phyloP scores from a whole-genome alignment of 2,329 filamentous ascomycete genomes.

The Coniochaeta prunicola region DNA sequence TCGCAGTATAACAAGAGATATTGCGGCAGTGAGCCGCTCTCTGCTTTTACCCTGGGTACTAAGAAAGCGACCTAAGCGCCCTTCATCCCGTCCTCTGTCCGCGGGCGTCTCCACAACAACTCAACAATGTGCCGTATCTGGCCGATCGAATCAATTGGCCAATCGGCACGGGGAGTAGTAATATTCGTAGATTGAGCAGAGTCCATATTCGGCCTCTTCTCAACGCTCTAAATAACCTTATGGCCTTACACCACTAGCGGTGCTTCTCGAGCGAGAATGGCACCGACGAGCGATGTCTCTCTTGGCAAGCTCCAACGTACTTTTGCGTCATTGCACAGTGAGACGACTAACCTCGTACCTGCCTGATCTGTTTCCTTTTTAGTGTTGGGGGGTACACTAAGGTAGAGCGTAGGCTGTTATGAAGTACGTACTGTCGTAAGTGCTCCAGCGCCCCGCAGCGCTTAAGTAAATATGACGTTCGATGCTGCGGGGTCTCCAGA shows the following conservation, averaged over 20 bases:
- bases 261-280: neutral
- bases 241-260: neutral
- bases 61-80: neutral
- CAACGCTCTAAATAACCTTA: neutral
- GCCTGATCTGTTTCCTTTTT: too few relatives aligned
- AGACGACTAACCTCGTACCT: neutral
- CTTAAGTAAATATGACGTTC: neutral
- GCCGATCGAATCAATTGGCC: neutral
- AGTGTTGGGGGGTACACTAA: neutral
- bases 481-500: neutral
- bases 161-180: neutral
- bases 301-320: neutral
- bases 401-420: too few relatives aligned
- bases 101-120: neutral
- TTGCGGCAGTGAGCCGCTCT: neutral
- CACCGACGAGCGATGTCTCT: neutral
- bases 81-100: neutral
- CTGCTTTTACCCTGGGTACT: neutral
- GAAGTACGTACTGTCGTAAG: neutral
- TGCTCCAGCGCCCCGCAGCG: neutral
- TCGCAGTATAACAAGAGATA: neutral
- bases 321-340: neutral
- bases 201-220: neutral
- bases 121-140: neutral
- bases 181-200: neutral